Conservation (phyloP, 75 land plant genomes). For the Cupressus sempervirens region DNA sequence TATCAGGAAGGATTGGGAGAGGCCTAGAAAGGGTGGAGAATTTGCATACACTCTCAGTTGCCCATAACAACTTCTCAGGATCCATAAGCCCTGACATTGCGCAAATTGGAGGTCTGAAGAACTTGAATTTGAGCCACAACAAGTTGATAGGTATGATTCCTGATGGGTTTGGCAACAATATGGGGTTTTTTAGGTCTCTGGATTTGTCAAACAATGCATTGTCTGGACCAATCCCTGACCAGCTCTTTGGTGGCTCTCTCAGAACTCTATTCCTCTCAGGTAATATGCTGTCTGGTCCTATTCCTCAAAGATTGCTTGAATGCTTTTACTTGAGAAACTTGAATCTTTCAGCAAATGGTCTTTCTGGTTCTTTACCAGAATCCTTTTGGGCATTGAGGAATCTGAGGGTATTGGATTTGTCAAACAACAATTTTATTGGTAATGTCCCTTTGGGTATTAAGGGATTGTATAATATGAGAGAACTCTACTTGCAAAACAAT, state of each 20-base stretch:
- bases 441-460: slow-evolving; percentile 40
- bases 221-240: slow-evolving; percentile 47
- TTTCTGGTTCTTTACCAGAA: slow-evolving; percentile 39
- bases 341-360: slow-evolving; percentile 54
- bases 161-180: slow-evolving; percentile 11
- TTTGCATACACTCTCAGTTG: slow-evolving; percentile 50
- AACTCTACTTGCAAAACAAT: slow-evolving; percentile 47
- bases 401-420: slow-evolving; percentile 60
- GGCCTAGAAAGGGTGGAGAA: slow-evolving; percentile 57
- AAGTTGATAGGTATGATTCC: slow-evolving; percentile 55
- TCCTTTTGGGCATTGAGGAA: slow-evolving; percentile 36
- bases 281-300: slow-evolving; percentile 55
- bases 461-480: slow-evolving; percentile 48
- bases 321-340: slow-evolving; percentile 38
- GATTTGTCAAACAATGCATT: slow-evolving; percentile 68
- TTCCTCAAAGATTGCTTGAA: slow-evolving; percentile 31
- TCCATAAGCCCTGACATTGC: slow-evolving; percentile 28
- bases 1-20: slow-evolving; percentile 67
- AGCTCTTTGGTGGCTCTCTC: slow-evolving; percentile 40
- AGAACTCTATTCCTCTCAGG: slow-evolving; percentile 33
- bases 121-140: slow-evolving; percentile 58
- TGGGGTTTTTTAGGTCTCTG: slow-evolving; percentile 32
- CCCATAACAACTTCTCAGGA: slow-evolving; percentile 67
- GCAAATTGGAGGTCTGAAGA: slow-evolving; percentile 25
- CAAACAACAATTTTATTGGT: slow-evolving; percentile 55